A percentile compares a stretch with the other conserved stretches of the same genome.
Conservation (phyloP, 768 basidiomycete genomes). For the Crassisporium funariophilum region DNA sequence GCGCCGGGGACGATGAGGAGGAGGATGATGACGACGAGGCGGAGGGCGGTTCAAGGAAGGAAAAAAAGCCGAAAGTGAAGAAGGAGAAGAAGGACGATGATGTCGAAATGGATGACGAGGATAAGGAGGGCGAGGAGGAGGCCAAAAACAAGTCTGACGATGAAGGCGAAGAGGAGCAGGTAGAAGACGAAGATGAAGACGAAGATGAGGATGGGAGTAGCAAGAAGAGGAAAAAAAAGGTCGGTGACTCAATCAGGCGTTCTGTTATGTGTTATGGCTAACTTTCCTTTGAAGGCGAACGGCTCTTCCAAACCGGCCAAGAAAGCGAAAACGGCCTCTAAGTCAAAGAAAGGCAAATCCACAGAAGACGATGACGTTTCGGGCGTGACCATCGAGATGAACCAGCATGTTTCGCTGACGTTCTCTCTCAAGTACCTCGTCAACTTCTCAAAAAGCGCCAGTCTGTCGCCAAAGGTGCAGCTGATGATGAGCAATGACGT, state of each 20-base stretch:
- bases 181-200: constrained; percentile 52
- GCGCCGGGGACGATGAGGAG: constrained; percentile 43
- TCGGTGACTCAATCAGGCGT: constrained; percentile 15
- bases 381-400: constrained; percentile 80
- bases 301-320: constrained; percentile 44
- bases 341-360: constrained; percentile 62
- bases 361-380: constrained; percentile 56
- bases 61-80: constrained; percentile 43
- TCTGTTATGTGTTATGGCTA: constrained; percentile 5
- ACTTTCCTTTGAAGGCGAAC: constrained; percentile 28
- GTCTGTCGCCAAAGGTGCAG: constrained; percentile 50
- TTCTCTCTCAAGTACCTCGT: constrained; percentile 97
- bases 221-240: constrained; percentile 80
- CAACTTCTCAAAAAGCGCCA: constrained; percentile 91
- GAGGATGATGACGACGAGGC: constrained; percentile 37
- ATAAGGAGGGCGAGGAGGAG: constrained; percentile 52
- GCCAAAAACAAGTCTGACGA: constrained; percentile 53
- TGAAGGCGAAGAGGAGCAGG: constrained; percentile 56
- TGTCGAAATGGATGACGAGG: constrained; percentile 40
- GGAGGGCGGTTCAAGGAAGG: constrained; percentile 41
- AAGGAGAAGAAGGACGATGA: constrained; percentile 23
- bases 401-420: constrained; percentile 87
- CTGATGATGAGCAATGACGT: constrained; percentile 32
- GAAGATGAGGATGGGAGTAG: constrained; percentile 50
- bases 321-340: constrained; percentile 45